Evolutionary conservation across 2,329 filamentous ascomycete genomes (phyloP), one percentile per base, ranked within the genome.

Genomic region (Talaromyces rugulosus): DNA sequence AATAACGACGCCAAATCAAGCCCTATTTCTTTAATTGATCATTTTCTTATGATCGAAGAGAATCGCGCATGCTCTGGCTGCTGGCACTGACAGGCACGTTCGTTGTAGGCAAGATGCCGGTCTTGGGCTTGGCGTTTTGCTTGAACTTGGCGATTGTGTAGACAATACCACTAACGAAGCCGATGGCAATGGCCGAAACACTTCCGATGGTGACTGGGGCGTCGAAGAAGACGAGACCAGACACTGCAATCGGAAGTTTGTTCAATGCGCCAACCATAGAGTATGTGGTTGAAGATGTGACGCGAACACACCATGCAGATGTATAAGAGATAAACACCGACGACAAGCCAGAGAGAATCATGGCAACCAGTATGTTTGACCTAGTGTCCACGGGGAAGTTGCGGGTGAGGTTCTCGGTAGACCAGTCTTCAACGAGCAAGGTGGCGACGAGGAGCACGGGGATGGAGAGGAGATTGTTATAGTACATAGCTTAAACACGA

Each of bases 281-380:
- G 82, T 98, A 99, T 2, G 95, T 99, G 8, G 95, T 99, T 18
- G 93, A 97, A 0, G 93, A 96, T 7, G 95, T 98, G 66, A 96
- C 91, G 68, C 95, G 93, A 66, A 99, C 96, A 75, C 95, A 98
- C 95, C 95, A 99, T 42, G 95, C 95, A 16, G 94, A 97, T 73
- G 92, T 96, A 84, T 99, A 99, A n/a, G 94, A 98, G 77, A 99
- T 99, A 80, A 97, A 96, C 72, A 98, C 93, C 57, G 93, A 91
- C 40, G 88, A 93, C 59, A 97, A 83, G 63, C 95, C 95, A 5
- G 95, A 97, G 78, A 98, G 90, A 71, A 98, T 81, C 91, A 98
- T 97, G 72, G 93, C 91, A 63, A 90, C 80, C 68, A 96, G 84
- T 69, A 97, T 87, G 69, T 82, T 85, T 77, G 91, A 95, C 70